A percentile compares a stretch with the other conserved stretches of the same genome.
These are phyloP conservation scores for Eucalyptus regnans DNA, from an alignment of 345 rosid species.

Conservation along the genomic window DNA sequence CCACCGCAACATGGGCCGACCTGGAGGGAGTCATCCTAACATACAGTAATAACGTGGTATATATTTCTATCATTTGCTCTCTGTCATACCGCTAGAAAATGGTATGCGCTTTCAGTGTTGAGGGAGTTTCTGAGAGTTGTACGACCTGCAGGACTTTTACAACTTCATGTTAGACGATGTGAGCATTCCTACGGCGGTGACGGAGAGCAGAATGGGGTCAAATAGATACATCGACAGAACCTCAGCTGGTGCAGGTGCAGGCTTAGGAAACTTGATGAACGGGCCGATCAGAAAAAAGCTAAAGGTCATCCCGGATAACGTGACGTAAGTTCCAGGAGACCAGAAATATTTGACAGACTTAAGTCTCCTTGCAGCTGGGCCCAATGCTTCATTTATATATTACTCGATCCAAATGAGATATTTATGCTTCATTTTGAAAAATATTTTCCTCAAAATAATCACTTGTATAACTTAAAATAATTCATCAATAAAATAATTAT, in stretches of 20 bases:
- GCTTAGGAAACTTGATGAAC: constrained; percentile 5
- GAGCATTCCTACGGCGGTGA: not conserved
- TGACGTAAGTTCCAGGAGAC: constrained; percentile 3
- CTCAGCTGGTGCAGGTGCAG: not conserved
- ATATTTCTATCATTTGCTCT: not conserved
- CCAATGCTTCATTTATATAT: not conserved
- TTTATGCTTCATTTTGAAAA: too few relatives aligned
- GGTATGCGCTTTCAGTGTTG: not conserved
- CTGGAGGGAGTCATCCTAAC: constrained; percentile 3
- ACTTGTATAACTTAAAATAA: too few relatives aligned
- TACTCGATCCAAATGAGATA: not conserved
- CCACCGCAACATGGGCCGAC: constrained; percentile 4
- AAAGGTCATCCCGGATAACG: constrained; percentile 17
- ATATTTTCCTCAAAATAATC: too few relatives aligned
- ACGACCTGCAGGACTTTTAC: constrained; percentile 9
- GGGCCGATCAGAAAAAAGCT: constrained; percentile 17
- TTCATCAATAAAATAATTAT: too few relatives aligned
- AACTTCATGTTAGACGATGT: constrained; percentile 12
- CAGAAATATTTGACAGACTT: not conserved
- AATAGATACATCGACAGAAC: not conserved
- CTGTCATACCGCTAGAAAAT: not conserved
- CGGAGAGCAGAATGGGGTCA: not conserved
- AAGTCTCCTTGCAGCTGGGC: not conserved
- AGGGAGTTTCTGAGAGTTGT: not conserved
- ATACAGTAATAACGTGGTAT: constrained; percentile 22